A percentile compares a stretch with the other conserved stretches of the same genome.
Evolutionary conservation across 2,329 filamentous ascomycete species (phyloP).

Genomic region (Cladosporium colombiae): DNA sequence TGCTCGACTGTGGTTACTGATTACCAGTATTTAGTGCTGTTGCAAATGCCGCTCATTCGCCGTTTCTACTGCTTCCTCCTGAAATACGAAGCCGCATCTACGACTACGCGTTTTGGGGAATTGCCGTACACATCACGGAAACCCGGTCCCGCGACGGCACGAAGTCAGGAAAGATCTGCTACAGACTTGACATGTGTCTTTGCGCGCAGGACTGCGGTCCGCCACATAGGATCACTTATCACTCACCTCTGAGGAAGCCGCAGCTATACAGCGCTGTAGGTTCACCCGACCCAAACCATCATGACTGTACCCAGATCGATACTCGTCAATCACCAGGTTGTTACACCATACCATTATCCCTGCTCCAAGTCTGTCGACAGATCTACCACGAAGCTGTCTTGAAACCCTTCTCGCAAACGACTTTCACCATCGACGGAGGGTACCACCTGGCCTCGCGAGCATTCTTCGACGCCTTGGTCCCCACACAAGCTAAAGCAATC

Average conservation of each 20-base stretch:
- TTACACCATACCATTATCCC: neutral
- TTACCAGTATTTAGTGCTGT: neutral
- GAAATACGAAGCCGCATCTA: neutral
- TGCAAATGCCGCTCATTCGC: neutral
- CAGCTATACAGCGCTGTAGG: too few relatives aligned
- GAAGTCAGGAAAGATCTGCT: neutral
- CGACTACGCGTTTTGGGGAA: neutral
- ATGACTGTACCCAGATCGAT: neutral
- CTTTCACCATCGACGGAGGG: neutral
- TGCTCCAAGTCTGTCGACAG: neutral
- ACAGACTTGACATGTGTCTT: neutral
- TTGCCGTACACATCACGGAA: neutral
- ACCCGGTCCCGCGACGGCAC: too few relatives aligned
- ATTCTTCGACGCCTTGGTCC: neutral
- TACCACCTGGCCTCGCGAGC: neutral
- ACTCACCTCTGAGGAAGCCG: too few relatives aligned
- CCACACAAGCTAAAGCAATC: neutral
- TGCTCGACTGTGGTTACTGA: neutral
- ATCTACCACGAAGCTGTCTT: neutral
- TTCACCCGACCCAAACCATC: neutral
- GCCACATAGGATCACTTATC: neutral
- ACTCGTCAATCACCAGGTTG: neutral
- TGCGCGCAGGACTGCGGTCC: too few relatives aligned
- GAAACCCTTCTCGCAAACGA: neutral
- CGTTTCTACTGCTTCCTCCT: neutral